phyloP scores from a whole-genome alignment of 495 filamentous ascomycete genomes.

The Niebla homalea region DNA sequence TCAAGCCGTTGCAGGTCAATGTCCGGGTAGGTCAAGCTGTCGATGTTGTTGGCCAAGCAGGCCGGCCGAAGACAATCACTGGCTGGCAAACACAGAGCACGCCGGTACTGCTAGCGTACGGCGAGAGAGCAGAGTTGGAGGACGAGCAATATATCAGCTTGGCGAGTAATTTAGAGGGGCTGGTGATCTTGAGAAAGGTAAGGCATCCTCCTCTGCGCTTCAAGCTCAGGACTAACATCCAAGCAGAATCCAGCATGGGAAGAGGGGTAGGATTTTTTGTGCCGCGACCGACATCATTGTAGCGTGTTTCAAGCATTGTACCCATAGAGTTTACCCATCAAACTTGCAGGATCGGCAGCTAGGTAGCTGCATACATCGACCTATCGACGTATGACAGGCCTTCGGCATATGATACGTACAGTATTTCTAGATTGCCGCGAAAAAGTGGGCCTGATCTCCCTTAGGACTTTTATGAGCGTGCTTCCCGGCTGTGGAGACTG shows the following conservation, averaged over 20 bases:
- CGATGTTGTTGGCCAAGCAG: slow-evolving; percentile 94
- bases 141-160: slow-evolving; percentile 93
- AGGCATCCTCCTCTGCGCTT: slow-evolving; percentile 2
- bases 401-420: too few relatives aligned
- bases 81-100: slow-evolving; percentile 99
- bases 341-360: too few relatives aligned
- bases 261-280: slow-evolving; percentile 10
- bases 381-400: too few relatives aligned
- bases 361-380: too few relatives aligned
- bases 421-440: too few relatives aligned
- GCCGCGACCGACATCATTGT: too few relatives aligned
- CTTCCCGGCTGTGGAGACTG: too few relatives aligned
- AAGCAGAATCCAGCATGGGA: slow-evolving; percentile 43
- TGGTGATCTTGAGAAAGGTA: slow-evolving; percentile 96
- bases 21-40: slow-evolving; percentile 96
- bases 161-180: slow-evolving; percentile 79
- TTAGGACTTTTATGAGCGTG: too few relatives aligned
- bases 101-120: slow-evolving; percentile 81
- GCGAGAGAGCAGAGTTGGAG: slow-evolving; percentile 91
- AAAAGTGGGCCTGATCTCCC: too few relatives aligned
- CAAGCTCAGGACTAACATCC: slow-evolving; percentile 17
- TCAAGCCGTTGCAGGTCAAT: slow-evolving; percentile 88
- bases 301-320: too few relatives aligned
- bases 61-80: slow-evolving; percentile 95
- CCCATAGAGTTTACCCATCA: too few relatives aligned